Conservation (phyloP, 768 basidiomycete genomes). For the Hortiboletus campestris region DNA sequence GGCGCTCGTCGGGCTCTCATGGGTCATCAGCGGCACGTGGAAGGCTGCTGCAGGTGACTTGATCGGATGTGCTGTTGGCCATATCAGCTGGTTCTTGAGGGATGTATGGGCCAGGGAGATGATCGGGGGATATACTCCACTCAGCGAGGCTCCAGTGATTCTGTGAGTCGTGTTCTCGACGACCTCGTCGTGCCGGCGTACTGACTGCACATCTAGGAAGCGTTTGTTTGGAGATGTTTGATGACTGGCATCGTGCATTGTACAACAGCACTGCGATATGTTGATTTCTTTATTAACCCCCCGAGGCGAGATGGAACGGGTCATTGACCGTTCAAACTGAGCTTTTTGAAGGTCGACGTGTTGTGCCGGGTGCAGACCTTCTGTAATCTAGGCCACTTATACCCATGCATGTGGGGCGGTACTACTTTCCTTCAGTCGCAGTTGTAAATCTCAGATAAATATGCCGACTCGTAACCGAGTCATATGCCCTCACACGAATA, state of each 20-base stretch:
- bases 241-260: constrained; percentile 3
- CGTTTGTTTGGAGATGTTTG: constrained; percentile 61
- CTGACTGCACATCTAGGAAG: constrained; percentile 42
- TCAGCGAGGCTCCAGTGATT: constrained; percentile 68
- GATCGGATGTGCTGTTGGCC: constrained; percentile 83
- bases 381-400: too few relatives aligned
- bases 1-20: constrained; percentile 85
- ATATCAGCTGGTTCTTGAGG: constrained; percentile 79
- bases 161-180: constrained; percentile 50
- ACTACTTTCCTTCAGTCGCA: too few relatives aligned
- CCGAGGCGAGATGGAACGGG: neutral
- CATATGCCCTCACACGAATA: too few relatives aligned
- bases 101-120: constrained; percentile 90
- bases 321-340: neutral
- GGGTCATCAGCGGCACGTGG: constrained; percentile 82
- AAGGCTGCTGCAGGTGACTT: constrained; percentile 79
- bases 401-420: too few relatives aligned
- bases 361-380: too few relatives aligned
- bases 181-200: neutral
- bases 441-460: too few relatives aligned
- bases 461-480: too few relatives aligned
- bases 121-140: constrained; percentile 67
- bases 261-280: constrained; percentile 7
- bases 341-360: too few relatives aligned
- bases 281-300: neutral